Evolutionary conservation across 2,329 filamentous ascomycete species (phyloP), one percentile per base, ranked within the genome.

Genomic region (Xylariaceae sp.): DNA sequence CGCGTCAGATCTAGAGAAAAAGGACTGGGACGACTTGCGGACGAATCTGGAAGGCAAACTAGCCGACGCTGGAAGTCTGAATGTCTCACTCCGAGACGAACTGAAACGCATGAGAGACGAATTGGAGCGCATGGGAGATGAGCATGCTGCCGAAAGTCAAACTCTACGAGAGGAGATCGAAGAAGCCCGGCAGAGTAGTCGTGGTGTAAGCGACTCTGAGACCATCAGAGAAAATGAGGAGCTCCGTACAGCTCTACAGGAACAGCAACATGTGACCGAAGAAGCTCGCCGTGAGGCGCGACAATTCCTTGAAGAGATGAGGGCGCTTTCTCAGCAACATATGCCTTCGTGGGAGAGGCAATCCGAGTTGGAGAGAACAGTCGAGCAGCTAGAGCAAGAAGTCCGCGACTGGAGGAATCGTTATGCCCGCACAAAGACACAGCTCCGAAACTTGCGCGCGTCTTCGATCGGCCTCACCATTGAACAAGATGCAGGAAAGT

Each of bases 331-430:
- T 4, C 84, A 92, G 64, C 88, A 92, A 65, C 95, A 90, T 67
- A 87, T 87, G 62, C 82, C 87, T 9, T 87, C 89, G 6, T 89
- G 91, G 73, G 92, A 96, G 65, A 89, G 88, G 64, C 93, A 98
- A 73, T 87, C 92, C 48, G 86, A 87, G 65, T 81, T 98, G 62
- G 86, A 90, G 52, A 84, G 83, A 62, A 89, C 89, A 41, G 87
- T 97, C 28, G 82, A 90, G 54, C 80, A 84, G 52, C 82, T 99
- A 5, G 91, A 97, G 74, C 80, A 85, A 19, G 92, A 98, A 71
- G 86, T 96, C 43, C 89, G 89, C 52, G 88, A 93, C 47, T 99
- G 95, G 95, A 92, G 92, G 71, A 87, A 88, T 66, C 89, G 93
- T 41, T 98, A 97, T 70, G 89, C 92, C 23, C 89, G 88, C 65